Evolutionary conservation across 768 basidiomycete species (phyloP).

Genomic region (Boletus coccyginus): DNA sequence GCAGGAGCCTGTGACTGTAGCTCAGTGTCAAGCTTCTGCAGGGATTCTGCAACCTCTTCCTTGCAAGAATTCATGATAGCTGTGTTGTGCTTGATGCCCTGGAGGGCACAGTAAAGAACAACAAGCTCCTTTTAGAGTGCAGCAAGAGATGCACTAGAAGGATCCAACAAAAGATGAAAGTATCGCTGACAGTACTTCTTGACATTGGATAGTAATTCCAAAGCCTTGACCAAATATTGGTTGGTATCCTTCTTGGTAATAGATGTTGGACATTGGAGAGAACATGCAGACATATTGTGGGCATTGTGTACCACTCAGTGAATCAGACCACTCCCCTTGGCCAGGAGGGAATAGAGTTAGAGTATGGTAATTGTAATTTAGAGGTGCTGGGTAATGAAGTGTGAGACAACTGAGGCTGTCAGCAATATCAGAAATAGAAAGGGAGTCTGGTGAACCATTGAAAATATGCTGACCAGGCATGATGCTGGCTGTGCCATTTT

Average conservation of each 20-base stretch:
- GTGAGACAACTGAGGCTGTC: neutral
- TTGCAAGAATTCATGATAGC: neutral
- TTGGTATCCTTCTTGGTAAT: neutral
- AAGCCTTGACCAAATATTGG: neutral
- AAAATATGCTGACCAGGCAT: no score
- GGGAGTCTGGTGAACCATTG: neutral
- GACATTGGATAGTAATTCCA: neutral
- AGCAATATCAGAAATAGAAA: neutral
- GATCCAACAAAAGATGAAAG: neutral
- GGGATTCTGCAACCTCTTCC: neutral
- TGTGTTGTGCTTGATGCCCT: neutral
- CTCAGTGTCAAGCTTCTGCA: neutral
- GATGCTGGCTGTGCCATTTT: neutral
- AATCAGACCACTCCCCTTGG: neutral
- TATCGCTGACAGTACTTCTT: neutral
- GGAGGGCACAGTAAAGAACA: neutral
- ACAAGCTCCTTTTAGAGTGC: neutral
- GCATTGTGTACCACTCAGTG: no score
- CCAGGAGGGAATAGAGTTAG: neutral
- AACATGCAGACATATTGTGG: neutral
- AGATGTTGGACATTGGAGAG: neutral
- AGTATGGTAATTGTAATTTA: neutral
- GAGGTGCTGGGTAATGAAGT: no score
- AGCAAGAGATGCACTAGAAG: neutral
- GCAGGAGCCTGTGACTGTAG: neutral